Percentiles rank a stretch among this genome's conserved stretches.
phyloP scores from a whole-genome alignment of 2,329 filamentous ascomycete genomes.

The Aspergillus alliaceus region DNA sequence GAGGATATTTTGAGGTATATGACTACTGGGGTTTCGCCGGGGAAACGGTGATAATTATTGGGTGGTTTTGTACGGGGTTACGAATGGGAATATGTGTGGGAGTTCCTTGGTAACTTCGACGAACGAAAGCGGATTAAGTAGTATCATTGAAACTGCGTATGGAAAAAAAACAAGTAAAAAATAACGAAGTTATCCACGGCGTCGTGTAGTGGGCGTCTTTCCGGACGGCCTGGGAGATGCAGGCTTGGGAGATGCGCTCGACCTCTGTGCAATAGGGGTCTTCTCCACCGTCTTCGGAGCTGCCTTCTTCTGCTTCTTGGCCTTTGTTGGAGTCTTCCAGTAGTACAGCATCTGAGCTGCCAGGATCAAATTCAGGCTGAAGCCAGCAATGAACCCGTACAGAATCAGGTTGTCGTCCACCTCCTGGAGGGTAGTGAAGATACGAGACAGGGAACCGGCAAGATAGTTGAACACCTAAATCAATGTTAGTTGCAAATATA shows the following conservation, averaged over 20 bases:
- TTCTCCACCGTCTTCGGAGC: slow-evolving; percentile 25
- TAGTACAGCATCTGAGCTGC: slow-evolving; percentile 93
- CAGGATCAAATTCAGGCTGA: slow-evolving; percentile 82
- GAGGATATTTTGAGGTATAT: slow-evolving; percentile 53
- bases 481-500: not conserved
- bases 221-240: slow-evolving; percentile 41
- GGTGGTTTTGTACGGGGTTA: not conserved
- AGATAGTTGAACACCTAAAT: slow-evolving; percentile 96
- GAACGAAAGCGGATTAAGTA: slow-evolving; percentile 5
- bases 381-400: slow-evolving; percentile 90
- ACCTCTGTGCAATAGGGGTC: slow-evolving; percentile 36
- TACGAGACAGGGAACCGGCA: slow-evolving; percentile 83
- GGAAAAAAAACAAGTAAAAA: slow-evolving; percentile 4
- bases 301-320: slow-evolving; percentile 32
- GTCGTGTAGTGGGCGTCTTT: slow-evolving; percentile 57
- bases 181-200: slow-evolving; percentile 47
- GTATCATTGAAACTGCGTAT: slow-evolving; percentile 12
- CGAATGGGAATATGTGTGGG: not conserved
- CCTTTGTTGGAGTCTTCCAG: slow-evolving; percentile 68
- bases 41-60: slow-evolving; percentile 18
- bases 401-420: slow-evolving; percentile 95
- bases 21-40: slow-evolving; percentile 46
- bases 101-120: not conserved
- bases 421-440: slow-evolving; percentile 97
- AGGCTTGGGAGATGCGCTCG: slow-evolving; percentile 43